Base-by-base conservation (phyloP, 75 land plant genomes). In the Gnetum montanum region DNA sequence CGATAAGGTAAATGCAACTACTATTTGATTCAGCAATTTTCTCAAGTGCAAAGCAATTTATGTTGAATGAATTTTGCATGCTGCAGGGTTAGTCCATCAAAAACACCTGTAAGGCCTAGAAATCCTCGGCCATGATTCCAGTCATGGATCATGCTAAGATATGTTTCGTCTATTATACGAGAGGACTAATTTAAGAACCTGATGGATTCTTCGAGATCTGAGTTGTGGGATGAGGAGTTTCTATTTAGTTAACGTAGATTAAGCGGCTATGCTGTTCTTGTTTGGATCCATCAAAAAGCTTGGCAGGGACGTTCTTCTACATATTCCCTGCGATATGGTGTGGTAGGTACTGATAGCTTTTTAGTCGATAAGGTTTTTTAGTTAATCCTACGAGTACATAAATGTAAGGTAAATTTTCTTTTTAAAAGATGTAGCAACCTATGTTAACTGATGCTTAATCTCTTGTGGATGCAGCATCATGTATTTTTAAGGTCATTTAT, bases 51-150 rank as follows among this genome's bases (percentile, higher is more conserved):
- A 23, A n/a, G 12, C 31, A 20, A 24, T 44, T 60, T 15, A 34
- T 28, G 20, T 31, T 29, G 19, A 36, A 15, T 19, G 5, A 8
- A 23, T 31, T 34, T 26, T 58, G 27, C 43, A 26, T 46, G 35
- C 33, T 65, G 51, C 81, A 88, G 93, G 77, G 82, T 88, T 43
- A 88, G 93, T 79, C 93, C 93, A 43, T 88, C 93, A 28, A 88
- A 88, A 72, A 88, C 93, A 4, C 93, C 93, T 10, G 88, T 84
- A 48, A 66, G 93, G 40, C 93, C 93, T 28, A 75, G 93, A 37
- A 59, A 78, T 50, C 81, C 93, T 43, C 89, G 93, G 8, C 82
- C 74, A 34, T 46, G 53, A 11, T 30, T 69, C 22, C 62, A 72
- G 31, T 77, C 62, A 71, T 31, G 18, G 4, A 23, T 50, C 33